These are phyloP conservation scores for Globisporangium lucens DNA, from an alignment of 352 stramenopile genomes.

Conservation along the genomic window DNA sequence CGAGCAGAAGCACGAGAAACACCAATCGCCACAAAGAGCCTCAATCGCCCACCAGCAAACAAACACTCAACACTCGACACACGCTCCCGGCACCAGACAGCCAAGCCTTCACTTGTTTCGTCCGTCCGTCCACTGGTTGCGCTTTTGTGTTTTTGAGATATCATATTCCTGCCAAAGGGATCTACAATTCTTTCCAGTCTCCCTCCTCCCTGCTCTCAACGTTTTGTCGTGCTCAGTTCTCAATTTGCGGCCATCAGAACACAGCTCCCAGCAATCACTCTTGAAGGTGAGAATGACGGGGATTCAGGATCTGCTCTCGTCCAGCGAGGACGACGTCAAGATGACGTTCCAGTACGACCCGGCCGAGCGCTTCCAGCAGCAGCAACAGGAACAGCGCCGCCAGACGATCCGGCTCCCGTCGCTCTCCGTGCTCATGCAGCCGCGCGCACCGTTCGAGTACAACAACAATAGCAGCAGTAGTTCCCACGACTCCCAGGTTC, in stretches of 20 bases:
- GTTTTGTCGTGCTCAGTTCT: not conserved
- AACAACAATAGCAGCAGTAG: not conserved
- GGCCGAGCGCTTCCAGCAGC: slow-evolving; percentile 11
- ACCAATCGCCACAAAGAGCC: not conserved
- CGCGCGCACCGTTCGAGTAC: slow-evolving; percentile 1
- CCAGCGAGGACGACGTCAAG: slow-evolving; percentile 8
- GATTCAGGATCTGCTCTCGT: slow-evolving; percentile 17
- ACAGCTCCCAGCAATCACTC: not conserved
- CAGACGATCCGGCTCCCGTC: slow-evolving; percentile 3
- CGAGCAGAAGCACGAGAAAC: slow-evolving; percentile 1
- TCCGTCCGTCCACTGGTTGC: not conserved
- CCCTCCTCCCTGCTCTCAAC: not conserved
- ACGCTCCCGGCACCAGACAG: not conserved
- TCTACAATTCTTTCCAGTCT: not conserved
- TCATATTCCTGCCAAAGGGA: slow-evolving; percentile 6
- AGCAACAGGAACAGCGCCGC: not conserved
- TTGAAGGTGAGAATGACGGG: not conserved
- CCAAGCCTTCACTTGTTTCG: not conserved
- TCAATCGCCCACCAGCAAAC: not conserved
- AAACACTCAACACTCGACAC: not conserved
- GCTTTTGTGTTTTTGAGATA: slow-evolving; percentile 7
- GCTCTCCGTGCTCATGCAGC: slow-evolving; percentile 21
- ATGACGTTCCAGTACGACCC: slow-evolving; percentile 16
- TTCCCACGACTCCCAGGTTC: not conserved
- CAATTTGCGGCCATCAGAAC: not conserved